Conservation (phyloP, 495 filamentous ascomycete genomes). For the Chlorociboria aeruginascens region DNA sequence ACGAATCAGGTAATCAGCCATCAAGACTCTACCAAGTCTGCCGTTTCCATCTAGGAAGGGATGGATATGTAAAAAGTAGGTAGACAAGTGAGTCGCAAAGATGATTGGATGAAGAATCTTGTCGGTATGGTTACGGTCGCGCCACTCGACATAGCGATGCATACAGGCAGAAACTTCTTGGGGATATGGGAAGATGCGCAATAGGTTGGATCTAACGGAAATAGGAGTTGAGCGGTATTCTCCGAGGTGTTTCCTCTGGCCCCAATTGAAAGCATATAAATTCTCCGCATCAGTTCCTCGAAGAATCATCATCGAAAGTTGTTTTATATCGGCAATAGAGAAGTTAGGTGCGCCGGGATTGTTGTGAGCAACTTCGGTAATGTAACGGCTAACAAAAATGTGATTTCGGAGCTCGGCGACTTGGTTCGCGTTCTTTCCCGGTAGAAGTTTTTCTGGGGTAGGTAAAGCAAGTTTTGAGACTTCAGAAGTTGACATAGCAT, state of each 20-base stretch:
- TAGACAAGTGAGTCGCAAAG: background rate
- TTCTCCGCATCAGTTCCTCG: slow-evolving; percentile 5
- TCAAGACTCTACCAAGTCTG: slow-evolving; percentile 2
- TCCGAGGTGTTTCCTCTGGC: background rate
- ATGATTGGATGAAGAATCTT: slow-evolving; percentile 9
- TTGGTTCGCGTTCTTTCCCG: slow-evolving; percentile 5
- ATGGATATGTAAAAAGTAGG: slow-evolving; percentile 9
- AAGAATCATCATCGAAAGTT: slow-evolving; percentile 3
- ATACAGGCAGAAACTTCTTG: slow-evolving; percentile 11
- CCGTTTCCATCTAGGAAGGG: slow-evolving; percentile 13
- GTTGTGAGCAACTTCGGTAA: slow-evolving; percentile 5
- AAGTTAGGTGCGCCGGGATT: slow-evolving; percentile 3
- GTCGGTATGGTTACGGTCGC: background rate
- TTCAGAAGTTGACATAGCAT: slow-evolving; percentile 6
- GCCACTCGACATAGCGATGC: slow-evolving; percentile 6
- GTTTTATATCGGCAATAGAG: slow-evolving; percentile 3
- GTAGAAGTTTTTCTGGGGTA: slow-evolving; percentile 1
- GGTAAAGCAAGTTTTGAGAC: slow-evolving; percentile 8
- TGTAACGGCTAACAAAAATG: slow-evolving; percentile 8
- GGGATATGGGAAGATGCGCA: slow-evolving; percentile 11
- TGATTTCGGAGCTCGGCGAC: slow-evolving; percentile 12
- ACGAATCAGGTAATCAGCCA: slow-evolving; percentile 14
- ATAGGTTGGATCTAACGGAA: slow-evolving; percentile 2
- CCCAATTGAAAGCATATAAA: slow-evolving; percentile 1
- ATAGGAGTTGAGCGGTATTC: slow-evolving; percentile 8